These are phyloP conservation scores for Lactarius akahatsu DNA, from an alignment of 768 basidiomycete species.

Conservation along the genomic window DNA sequence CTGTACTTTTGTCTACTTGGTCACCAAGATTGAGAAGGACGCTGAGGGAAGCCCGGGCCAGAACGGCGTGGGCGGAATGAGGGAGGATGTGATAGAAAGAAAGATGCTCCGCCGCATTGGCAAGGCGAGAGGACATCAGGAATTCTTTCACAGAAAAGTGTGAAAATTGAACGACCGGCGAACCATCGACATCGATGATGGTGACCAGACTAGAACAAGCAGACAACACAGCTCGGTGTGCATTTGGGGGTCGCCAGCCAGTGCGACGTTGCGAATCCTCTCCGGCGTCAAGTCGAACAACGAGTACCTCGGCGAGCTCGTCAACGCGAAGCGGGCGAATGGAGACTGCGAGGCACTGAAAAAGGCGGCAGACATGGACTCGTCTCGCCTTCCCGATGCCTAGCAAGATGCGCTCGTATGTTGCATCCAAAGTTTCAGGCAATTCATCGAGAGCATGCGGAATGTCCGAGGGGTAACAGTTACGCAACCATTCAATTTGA, in stretches of 20 bases:
- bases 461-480: not conserved
- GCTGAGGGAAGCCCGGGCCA: slow-evolving; percentile 7
- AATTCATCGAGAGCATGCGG: not conserved
- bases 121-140: slow-evolving; percentile 12
- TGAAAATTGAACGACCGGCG: not conserved
- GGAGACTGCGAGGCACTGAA: not conserved
- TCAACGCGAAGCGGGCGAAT: slow-evolving; percentile 6
- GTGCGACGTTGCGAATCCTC: not conserved
- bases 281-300: not conserved
- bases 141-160: slow-evolving; percentile 24
- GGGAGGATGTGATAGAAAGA: slow-evolving; percentile 3
- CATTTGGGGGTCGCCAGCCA: not conserved
- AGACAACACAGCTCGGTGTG: not conserved
- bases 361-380: not conserved
- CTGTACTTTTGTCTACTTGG: not conserved
- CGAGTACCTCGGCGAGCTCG: slow-evolving; percentile 11
- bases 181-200: not conserved
- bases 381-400: slow-evolving; percentile 8
- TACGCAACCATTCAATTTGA: slow-evolving; percentile 7
- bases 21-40: slow-evolving; percentile 3
- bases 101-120: not conserved
- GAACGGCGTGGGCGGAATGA: not conserved
- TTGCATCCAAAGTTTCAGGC: slow-evolving; percentile 4
- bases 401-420: slow-evolving; percentile 3
- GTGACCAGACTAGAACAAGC: not conserved